Conservation (phyloP, 2,329 filamentous ascomycete genomes). For the Grosmannia clavigera region DNA sequence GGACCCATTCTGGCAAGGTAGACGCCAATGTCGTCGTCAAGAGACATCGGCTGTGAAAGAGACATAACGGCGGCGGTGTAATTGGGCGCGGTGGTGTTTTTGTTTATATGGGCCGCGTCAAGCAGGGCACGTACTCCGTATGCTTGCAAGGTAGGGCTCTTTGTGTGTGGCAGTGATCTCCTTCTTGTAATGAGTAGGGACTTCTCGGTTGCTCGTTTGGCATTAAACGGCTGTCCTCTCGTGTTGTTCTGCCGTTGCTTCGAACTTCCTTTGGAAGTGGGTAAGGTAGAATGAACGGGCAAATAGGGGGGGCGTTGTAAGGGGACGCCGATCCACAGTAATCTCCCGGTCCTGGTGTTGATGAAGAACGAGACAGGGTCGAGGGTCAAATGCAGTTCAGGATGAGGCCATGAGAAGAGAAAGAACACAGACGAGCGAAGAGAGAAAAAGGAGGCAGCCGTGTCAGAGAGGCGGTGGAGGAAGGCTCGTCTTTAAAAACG, state of each 20-base stretch:
- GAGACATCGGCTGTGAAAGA: conserved; percentile 3
- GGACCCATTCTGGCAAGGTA: conserved; percentile 6
- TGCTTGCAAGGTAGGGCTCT: background rate
- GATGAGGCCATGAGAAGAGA: background rate
- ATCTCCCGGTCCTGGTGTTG: conserved; percentile 3
- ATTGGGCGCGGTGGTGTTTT: background rate
- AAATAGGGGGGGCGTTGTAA: background rate
- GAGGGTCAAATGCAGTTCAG: background rate
- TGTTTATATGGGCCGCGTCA: no score
- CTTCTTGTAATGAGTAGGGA: background rate
- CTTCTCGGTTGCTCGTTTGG: background rate
- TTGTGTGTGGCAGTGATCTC: background rate
- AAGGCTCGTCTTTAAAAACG: background rate
- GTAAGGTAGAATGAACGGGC: background rate
- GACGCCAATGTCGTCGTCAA: conserved; percentile 7
- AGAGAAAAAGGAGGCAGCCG: background rate
- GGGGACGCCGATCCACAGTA: conserved; percentile 6
- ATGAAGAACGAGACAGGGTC: background rate
- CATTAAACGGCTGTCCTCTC: background rate
- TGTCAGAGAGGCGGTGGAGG: background rate
- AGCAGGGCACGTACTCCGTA: no score
- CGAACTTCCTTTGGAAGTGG: background rate
- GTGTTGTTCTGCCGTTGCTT: background rate
- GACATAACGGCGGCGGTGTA: conserved; percentile 5
- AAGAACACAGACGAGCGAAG: background rate